Evolutionary conservation across 2,329 filamentous ascomycete genomes (phyloP), one percentile per base, ranked within the genome.

Genomic region (Huntiella abstrusa): DNA sequence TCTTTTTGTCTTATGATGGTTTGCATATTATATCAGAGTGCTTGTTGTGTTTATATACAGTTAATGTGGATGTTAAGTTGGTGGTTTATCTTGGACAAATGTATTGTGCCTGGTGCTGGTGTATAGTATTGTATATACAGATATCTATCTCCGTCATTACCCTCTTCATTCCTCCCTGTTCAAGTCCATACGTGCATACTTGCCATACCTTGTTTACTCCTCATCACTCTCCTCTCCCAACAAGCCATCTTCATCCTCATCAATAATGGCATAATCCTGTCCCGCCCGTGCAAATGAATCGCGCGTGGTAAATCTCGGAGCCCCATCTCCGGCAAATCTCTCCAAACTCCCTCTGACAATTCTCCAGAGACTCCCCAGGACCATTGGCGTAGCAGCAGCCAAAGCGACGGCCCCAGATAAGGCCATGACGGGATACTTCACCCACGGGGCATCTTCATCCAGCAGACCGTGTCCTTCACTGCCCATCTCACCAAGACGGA

Each of bases 161-260:
- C 34, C 34, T 16, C 34, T 36, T 16, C 34, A n/a, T 16, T 16
- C 12, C 11, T 11, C 34, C 12, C 8, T 8, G 12, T 19, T 22
- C 19, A 28, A 28, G 22, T 10, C 22, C 22, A 28, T 28, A 28
- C 22, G 8, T 28, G 17, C 4, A 19, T 19, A 10, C 22, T 28
- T 28, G 22, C 13, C 3, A 17, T 33, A 22, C 16, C 34, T 4
- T 28, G 43, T 45, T 36, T 54, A 82, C 51, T 95, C 88, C 57
- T 95, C 86, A 53, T 95, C 88, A 54, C 85, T 86, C 50, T 93
- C 87, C 54, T 95, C 88, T 1, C 91, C 91, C 33, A 98, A 64
- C 54, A 98, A 65, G 66, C 96, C 88, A 42, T 88, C 88, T 60
- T 96, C 91, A 58, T 96, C 91, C 43, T 91, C 83, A 55, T 93